Evolutionary conservation across 1,139 yeast species (phyloP).

Genomic region (Hemisphaericaspora lyxosophila): DNA sequence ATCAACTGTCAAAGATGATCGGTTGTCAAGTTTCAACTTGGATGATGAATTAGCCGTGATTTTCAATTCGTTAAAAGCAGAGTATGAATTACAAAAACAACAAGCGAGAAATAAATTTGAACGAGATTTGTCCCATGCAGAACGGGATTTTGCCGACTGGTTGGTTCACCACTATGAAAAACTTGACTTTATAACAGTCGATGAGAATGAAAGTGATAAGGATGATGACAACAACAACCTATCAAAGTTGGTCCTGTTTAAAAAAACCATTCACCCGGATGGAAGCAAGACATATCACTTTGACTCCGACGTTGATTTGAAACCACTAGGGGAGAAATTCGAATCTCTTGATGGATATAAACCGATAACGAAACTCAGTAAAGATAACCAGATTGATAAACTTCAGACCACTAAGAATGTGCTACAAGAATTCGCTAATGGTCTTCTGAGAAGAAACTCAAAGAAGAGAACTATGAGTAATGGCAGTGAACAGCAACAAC

Average conservation of each 20-base stretch:
- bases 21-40: conserved; percentile 24
- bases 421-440: conserved; percentile 6
- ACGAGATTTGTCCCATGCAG: conserved; percentile 12
- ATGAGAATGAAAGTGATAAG: conserved; percentile 2
- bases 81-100: conserved; percentile 19
- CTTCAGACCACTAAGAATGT: conserved; percentile 2
- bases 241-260: background rate
- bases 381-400: conserved; percentile 1
- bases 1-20: conserved; percentile 24
- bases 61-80: conserved; percentile 27
- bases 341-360: conserved; percentile 3
- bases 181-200: conserved; percentile 9
- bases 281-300: conserved; percentile 3
- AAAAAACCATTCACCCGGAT: background rate
- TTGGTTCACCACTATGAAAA: conserved; percentile 11
- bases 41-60: conserved; percentile 22
- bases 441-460: conserved; percentile 7
- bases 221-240: conserved; percentile 2
- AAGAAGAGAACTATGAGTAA: conserved; percentile 10
- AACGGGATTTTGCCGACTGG: conserved; percentile 20
- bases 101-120: conserved; percentile 13
- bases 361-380: background rate
- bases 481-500: conserved; percentile 7
- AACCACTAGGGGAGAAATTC: conserved; percentile 3
- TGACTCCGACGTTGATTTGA: conserved; percentile 2